A percentile compares a stretch with the other conserved stretches of the same genome.
These are phyloP conservation scores for Mycena indigotica DNA, from an alignment of 768 basidiomycete species.

Conservation along the genomic window DNA sequence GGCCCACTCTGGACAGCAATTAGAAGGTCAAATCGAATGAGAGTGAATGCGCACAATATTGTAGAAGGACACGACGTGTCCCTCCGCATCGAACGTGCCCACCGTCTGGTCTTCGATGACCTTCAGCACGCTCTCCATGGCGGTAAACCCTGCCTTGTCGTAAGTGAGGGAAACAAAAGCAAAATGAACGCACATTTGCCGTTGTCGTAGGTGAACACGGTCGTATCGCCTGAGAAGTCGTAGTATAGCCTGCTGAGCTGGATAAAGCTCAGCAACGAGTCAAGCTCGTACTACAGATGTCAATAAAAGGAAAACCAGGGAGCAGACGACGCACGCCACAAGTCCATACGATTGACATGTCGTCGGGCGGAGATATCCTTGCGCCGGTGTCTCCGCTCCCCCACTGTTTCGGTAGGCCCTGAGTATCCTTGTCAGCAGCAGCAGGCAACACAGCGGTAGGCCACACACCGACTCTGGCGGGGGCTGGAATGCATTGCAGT, in stretches of 20 bases:
- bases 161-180: background rate
- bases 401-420: constrained; percentile 31
- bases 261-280: constrained; percentile 56
- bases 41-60: constrained; percentile 12
- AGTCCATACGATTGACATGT: constrained; percentile 53
- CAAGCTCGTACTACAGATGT: constrained; percentile 44
- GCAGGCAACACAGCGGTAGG: too few species aligned
- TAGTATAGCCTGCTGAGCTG: constrained; percentile 56
- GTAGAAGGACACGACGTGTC: constrained; percentile 18
- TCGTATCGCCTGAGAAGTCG: constrained; percentile 46
- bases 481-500: constrained; percentile 23
- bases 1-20: constrained; percentile 14
- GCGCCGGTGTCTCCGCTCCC: constrained; percentile 12
- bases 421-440: constrained; percentile 44
- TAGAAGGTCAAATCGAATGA: background rate
- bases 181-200: constrained; percentile 38
- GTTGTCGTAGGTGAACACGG: constrained; percentile 44
- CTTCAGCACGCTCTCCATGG: constrained; percentile 16
- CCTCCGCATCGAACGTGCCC: constrained; percentile 11
- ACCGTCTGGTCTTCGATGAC: constrained; percentile 16
- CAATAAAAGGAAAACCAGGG: background rate
- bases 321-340: constrained; percentile 41
- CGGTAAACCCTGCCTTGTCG: constrained; percentile 13
- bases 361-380: constrained; percentile 38
- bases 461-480: constrained; percentile 14